These are phyloP conservation scores for Coemansia asiatica DNA, from an alignment of 192 early-diverging fungal species.

Conservation along the genomic window DNA sequence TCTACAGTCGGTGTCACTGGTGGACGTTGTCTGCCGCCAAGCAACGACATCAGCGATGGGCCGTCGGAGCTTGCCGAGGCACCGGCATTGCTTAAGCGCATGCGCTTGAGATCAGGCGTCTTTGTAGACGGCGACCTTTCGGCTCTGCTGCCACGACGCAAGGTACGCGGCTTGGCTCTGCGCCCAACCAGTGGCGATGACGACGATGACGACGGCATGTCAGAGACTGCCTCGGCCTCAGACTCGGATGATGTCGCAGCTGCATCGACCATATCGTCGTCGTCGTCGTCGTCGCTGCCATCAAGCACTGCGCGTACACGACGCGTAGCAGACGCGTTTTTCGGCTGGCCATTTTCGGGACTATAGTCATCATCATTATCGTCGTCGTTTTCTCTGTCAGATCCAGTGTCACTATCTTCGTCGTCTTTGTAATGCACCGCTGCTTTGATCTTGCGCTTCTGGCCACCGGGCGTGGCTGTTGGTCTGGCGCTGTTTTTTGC, in stretches of 20 bases:
- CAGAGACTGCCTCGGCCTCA: background rate
- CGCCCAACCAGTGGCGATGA: background rate
- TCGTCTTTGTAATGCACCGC: background rate
- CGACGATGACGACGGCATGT: background rate
- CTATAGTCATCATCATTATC: constrained; percentile 33
- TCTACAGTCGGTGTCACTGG: constrained; percentile 7
- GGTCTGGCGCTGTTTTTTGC: background rate
- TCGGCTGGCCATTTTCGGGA: constrained; percentile 5
- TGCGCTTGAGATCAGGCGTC: constrained; percentile 16
- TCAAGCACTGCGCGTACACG: constrained; percentile 22
- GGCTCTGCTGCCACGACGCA: background rate
- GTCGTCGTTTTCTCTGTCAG: constrained; percentile 12
- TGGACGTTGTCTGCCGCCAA: background rate
- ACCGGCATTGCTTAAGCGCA: constrained; percentile 10
- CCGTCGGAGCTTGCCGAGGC: constrained; percentile 22
- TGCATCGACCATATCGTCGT: constrained; percentile 9
- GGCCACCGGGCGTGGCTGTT: background rate
- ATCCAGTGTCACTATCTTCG: background rate
- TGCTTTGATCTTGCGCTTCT: constrained; percentile 36
- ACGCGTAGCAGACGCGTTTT: background rate
- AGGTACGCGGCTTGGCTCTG: background rate
- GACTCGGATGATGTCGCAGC: background rate
- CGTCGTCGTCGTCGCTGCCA: constrained; percentile 25
- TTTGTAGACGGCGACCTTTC: background rate
- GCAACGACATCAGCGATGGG: constrained; percentile 14